phyloP scores from a whole-genome alignment of 345 rosid species.

The Corchorus olitorius region DNA sequence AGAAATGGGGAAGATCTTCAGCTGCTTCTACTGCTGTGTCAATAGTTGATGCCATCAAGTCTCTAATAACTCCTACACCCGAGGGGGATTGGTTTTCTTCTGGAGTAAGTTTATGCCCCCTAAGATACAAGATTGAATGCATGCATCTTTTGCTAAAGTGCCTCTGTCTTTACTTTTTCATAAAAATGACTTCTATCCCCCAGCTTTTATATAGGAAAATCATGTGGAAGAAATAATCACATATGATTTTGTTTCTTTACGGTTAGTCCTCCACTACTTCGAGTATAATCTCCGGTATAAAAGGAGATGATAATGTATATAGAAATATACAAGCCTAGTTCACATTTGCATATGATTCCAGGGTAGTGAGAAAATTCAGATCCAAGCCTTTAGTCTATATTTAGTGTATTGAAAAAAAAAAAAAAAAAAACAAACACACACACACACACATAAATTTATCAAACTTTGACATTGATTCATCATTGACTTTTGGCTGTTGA shows the following conservation, averaged over 20 bases:
- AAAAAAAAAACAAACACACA: no score
- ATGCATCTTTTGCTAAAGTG: background rate
- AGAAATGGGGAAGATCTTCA: conserved; percentile 99
- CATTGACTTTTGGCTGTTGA: background rate
- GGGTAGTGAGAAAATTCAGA: background rate
- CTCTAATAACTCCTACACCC: conserved; percentile 86
- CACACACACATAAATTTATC: background rate
- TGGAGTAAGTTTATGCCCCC: conserved; percentile 57
- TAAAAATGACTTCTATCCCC: background rate
- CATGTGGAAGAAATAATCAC: background rate
- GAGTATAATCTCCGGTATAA: background rate
- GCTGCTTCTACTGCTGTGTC: conserved; percentile 98
- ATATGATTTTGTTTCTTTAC: background rate
- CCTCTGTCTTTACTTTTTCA: background rate
- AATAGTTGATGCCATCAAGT: conserved; percentile 86
- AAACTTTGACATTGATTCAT: background rate
- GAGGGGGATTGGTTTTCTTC: conserved; percentile 98
- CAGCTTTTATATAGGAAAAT: background rate
- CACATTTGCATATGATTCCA: background rate
- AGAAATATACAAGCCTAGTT: no score
- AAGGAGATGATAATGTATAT: background rate
- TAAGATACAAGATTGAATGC: background rate
- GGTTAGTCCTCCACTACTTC: background rate
- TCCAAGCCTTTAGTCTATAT: background rate
- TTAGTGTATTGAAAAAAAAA: background rate